Base-by-base conservation (phyloP, 2,329 filamentous ascomycete species). In the Claviceps sp. region DNA sequence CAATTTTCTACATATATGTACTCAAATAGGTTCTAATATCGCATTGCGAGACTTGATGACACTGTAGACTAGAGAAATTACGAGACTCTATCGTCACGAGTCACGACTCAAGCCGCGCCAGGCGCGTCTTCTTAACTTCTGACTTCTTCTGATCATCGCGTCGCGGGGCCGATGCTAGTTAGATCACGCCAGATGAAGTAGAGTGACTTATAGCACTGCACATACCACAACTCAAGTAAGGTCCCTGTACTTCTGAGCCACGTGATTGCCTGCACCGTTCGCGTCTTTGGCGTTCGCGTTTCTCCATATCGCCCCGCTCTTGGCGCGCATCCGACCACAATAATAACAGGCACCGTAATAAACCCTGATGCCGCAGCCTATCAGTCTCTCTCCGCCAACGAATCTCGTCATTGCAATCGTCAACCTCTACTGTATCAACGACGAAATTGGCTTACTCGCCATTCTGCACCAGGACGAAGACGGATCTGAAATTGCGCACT, bases 201-300 rank as follows among this genome's bases (percentile, higher is more conserved):
- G 23, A 47, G 17, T 0, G 5, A 51, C 50, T 43, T 7, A 5
- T 6, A 5, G 6, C 11, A 23, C 5, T 0, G 39, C 23, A 1
- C n/a, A 14, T 23, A 26, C 4, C 17, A n/a, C 2, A 9, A 16
- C 8, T 2, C 1, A 16, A n/a, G 9, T 16, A 5, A 42, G 13
- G 39, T 51, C 3, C 8, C 20, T 48, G 0, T 34, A 51, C 44
- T 6, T 34, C 2, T 11, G 3, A 4, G 2, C 2, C 66, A 68
- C 55, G 65, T 68, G 65, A 65, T 56, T 57, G 59, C 65, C 64
- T 67, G 65, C 54, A 49, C 56, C 48, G 55, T 64, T 68, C 67
- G 67, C 66, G 67, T 68, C 61, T 53, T 58, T 3, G n/a, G 4
- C 7, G 13, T 17, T 26, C 48, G 48, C 48, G 42, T 26, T 17